Conservation (phyloP, 495 filamentous ascomycete genomes). For the Podospora bellae-mahoneyi region DNA sequence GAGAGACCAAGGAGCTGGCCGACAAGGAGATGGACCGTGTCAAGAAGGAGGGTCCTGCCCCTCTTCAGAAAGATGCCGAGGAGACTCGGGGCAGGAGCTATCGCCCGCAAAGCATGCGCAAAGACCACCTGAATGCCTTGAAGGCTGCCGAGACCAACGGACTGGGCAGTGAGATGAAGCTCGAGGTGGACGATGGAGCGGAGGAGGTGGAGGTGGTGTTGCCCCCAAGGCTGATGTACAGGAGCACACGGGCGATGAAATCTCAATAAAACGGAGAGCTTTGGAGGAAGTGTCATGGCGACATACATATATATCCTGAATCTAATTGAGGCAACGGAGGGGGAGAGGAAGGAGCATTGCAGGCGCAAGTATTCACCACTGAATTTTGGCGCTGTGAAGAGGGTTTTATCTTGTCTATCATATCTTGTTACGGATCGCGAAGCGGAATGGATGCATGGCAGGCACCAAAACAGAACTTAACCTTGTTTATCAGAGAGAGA, state of each 20-base stretch:
- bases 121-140: conserved; percentile 12
- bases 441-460: not conserved
- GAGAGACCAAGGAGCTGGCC: conserved; percentile 57
- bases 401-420: not conserved
- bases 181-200: conserved; percentile 22
- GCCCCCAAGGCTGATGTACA: conserved; percentile 16
- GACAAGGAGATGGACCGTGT: conserved; percentile 56
- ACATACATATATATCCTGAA: not conserved
- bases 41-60: conserved; percentile 36
- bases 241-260: conserved; percentile 18
- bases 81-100: conserved; percentile 25
- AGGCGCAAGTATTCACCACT: too few relatives aligned
- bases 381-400: not conserved
- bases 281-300: too few relatives aligned
- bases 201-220: conserved; percentile 2
- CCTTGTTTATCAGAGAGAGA: not conserved
- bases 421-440: not conserved
- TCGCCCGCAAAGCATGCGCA: conserved; percentile 36
- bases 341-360: too few relatives aligned
- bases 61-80: conserved; percentile 25
- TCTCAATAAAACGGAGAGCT: not conserved
- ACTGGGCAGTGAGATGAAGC: not conserved
- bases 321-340: not conserved
- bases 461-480: not conserved
- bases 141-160: conserved; percentile 5